Evolutionary conservation across 78 protist species (phyloP).

Genomic region (Dictyostelium capitatum): DNA sequence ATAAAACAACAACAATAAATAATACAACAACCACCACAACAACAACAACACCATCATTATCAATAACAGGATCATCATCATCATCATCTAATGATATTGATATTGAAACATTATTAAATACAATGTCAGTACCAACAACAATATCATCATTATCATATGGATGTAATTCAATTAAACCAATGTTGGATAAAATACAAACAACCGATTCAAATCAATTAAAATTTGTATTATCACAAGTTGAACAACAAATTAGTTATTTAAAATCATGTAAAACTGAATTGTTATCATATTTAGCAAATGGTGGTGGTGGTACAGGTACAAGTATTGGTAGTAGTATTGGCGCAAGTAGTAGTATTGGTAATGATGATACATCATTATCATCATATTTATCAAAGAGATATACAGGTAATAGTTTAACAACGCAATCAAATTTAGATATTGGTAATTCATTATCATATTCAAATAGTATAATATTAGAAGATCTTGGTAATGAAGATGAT

Average conservation of each 20-base stretch:
- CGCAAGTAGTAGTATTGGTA: not conserved
- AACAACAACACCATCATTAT: not conserved
- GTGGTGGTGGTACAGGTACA: not conserved
- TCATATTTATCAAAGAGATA: not conserved
- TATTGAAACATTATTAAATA: not conserved
- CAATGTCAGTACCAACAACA: not conserved
- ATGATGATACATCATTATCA: not conserved
- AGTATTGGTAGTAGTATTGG: not conserved
- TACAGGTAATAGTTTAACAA: not conserved
- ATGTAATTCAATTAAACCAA: not conserved
- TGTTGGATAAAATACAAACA: not conserved
- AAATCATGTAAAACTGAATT: conserved; percentile 42
- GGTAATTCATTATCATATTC: not conserved
- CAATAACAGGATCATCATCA: not conserved
- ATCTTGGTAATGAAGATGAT: not conserved
- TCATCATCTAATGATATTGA: not conserved
- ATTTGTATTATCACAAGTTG: not conserved
- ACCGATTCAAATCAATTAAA: conserved; percentile 35
- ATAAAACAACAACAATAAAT: not conserved
- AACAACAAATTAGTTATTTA: conserved; percentile 19
- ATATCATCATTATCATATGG: not conserved
- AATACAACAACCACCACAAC: not conserved
- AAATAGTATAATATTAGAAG: not conserved
- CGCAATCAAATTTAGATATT: not conserved
- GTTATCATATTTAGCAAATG: not conserved